Conservation (phyloP, 148 eudicot species). For the Gaultheria prostrata region DNA sequence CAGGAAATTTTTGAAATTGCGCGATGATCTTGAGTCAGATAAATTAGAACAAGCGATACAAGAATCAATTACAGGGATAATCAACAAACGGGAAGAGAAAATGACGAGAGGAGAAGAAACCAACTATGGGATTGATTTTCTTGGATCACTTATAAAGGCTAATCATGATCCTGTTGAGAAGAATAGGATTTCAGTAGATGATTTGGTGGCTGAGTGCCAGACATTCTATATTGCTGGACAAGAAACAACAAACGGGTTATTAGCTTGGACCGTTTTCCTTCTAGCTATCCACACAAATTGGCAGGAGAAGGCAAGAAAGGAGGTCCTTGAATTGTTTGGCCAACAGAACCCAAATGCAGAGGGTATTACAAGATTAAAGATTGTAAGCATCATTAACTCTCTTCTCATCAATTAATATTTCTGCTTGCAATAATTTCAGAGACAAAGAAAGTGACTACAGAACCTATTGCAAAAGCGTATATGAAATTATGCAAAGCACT, state of each 20-base stretch:
- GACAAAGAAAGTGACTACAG: background rate
- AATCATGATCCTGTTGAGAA: no score
- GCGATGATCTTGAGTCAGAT: constrained; percentile 14
- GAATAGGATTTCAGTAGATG: background rate
- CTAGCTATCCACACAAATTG: constrained; percentile 6
- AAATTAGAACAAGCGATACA: constrained; percentile 8
- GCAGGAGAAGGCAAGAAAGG: constrained; percentile 11
- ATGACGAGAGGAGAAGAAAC: background rate
- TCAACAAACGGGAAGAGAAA: constrained; percentile 7
- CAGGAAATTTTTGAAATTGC: background rate
- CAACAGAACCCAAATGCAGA: background rate
- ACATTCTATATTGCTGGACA: constrained; percentile 18
- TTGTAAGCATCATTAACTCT: background rate
- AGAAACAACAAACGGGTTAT: background rate
- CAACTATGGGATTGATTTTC: constrained; percentile 12
- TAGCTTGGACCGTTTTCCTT: background rate
- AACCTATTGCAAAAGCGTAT: background rate
- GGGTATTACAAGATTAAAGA: constrained; percentile 7
- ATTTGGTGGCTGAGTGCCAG: constrained; percentile 17
- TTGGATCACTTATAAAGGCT: constrained; percentile 20
- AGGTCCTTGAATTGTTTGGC: constrained; percentile 8
- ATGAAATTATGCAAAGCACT: no score
- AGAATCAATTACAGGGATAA: background rate
- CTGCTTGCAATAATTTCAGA: background rate
- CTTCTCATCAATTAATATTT: no score